Evolutionary conservation across 352 stramenopile genomes (phyloP).

Genomic region (Phytophthora pluvialis): DNA sequence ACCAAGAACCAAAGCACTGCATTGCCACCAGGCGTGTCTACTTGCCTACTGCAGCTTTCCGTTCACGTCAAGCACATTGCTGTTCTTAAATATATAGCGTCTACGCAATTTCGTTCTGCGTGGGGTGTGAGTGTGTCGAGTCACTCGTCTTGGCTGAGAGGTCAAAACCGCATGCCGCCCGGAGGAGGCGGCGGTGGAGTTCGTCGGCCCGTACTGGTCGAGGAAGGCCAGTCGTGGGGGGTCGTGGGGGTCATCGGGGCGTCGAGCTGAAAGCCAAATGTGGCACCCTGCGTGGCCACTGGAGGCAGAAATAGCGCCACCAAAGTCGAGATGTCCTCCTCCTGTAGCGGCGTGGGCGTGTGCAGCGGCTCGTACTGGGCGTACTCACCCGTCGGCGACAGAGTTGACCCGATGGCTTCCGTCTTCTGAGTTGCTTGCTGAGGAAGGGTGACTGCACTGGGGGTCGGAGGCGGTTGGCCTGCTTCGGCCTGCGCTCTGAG

Average conservation of each 20-base stretch:
- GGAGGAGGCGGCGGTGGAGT: constrained; percentile 6
- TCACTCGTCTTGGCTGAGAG: not conserved
- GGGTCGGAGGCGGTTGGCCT: not conserved
- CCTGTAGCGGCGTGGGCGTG: constrained; percentile 44
- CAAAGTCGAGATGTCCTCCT: constrained; percentile 53
- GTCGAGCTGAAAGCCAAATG: constrained; percentile 14
- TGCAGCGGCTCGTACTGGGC: constrained; percentile 43
- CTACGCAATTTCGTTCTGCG: constrained; percentile 40
- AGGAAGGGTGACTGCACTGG: constrained; percentile 4
- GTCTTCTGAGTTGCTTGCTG: constrained; percentile 3
- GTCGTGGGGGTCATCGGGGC: not conserved
- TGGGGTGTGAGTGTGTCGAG: constrained; percentile 11
- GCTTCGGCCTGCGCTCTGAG: constrained; percentile 7
- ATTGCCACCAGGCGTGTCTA: no score
- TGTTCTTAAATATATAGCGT: constrained; percentile 36
- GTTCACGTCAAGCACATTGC: constrained; percentile 7
- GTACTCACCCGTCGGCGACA: constrained; percentile 2
- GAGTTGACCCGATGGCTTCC: not conserved
- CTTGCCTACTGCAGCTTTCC: constrained; percentile 2
- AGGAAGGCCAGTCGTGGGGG: constrained; percentile 17
- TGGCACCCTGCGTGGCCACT: not conserved
- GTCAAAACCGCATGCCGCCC: constrained; percentile 20
- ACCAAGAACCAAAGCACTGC: constrained; percentile 14
- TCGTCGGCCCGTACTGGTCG: constrained; percentile 19
- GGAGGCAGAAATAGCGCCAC: constrained; percentile 43